Evolutionary conservation across 2,329 filamentous ascomycete genomes (phyloP).

Genomic region (Epichloe sibirici): DNA sequence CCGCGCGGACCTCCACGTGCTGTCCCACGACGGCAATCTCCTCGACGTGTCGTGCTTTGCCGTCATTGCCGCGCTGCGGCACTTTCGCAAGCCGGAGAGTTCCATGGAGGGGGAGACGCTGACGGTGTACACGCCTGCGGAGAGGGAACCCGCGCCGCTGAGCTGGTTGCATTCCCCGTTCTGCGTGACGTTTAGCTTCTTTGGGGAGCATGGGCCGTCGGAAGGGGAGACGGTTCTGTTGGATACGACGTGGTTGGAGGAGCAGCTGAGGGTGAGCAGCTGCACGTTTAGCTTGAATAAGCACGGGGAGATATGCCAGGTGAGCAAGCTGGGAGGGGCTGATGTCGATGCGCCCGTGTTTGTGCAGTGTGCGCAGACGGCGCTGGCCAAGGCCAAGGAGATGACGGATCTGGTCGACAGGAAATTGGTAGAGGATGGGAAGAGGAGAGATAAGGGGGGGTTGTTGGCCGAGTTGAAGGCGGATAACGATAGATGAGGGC

Average conservation of each 20-base stretch:
- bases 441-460: conserved; percentile 65
- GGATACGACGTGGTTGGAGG: conserved; percentile 64
- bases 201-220: conserved; percentile 52
- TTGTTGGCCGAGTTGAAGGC: conserved; percentile 66
- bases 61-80: conserved; percentile 75
- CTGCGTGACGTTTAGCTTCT: conserved; percentile 83
- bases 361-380: conserved; percentile 62
- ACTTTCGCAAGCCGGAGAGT: conserved; percentile 85
- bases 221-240: conserved; percentile 44
- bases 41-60: conserved; percentile 79
- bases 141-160: conserved; percentile 81
- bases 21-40: conserved; percentile 83
- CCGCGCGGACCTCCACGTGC: conserved; percentile 80
- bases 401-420: conserved; percentile 62
- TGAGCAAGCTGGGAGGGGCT: conserved; percentile 79
- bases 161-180: conserved; percentile 88
- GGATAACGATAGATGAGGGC: conserved; percentile 59
- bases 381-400: conserved; percentile 68
- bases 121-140: conserved; percentile 70
- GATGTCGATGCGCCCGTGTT: conserved; percentile 69
- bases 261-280: conserved; percentile 61
- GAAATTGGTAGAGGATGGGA: conserved; percentile 65
- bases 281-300: conserved; percentile 78
- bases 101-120: conserved; percentile 69
- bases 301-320: conserved; percentile 81